Evolutionary conservation across 139 green algal species (phyloP).

Genomic region (Chlorella sp.): DNA sequence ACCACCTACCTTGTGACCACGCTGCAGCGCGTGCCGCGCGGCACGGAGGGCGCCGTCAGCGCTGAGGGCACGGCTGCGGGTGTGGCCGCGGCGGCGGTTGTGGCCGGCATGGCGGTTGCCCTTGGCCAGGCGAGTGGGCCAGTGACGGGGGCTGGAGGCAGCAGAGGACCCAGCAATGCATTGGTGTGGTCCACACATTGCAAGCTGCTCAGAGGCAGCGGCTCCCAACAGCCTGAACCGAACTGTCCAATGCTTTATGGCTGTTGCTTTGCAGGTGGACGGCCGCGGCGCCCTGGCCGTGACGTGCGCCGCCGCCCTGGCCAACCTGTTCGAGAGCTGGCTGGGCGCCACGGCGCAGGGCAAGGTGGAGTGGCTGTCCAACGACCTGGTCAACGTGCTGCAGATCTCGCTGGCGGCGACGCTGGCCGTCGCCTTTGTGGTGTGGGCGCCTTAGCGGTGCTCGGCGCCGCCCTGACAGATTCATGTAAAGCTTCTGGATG

Average conservation of each 20-base stretch:
- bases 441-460: neutral
- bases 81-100: slow-evolving; percentile 59
- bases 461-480: too few relatives aligned
- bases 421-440: slow-evolving; percentile 54
- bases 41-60: slow-evolving; percentile 96
- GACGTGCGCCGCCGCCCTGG: slow-evolving; percentile 66
- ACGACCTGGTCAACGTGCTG: slow-evolving; percentile 96
- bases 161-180: too few relatives aligned
- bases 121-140: slow-evolving; percentile 13
- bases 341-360: slow-evolving; percentile 89
- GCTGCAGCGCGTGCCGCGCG: slow-evolving; percentile 83
- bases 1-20: slow-evolving; percentile 91
- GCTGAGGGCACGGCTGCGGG: slow-evolving; percentile 92
- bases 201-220: neutral
- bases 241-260: neutral
- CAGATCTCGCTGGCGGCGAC: slow-evolving; percentile 90
- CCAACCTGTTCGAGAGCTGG: slow-evolving; percentile 92
- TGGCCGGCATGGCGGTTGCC: neutral
- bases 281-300: slow-evolving; percentile 43
- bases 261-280: slow-evolving; percentile 50
- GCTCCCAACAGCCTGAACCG: neutral
- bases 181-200: neutral
- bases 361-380: slow-evolving; percentile 84
- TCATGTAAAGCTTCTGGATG: too few relatives aligned
- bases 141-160: neutral